Percentiles rank a stretch among this genome's conserved stretches.
These are phyloP conservation scores for Apophysomyces ossiformis DNA, from an alignment of 371 early-diverging fungal genomes.

Conservation along the genomic window DNA sequence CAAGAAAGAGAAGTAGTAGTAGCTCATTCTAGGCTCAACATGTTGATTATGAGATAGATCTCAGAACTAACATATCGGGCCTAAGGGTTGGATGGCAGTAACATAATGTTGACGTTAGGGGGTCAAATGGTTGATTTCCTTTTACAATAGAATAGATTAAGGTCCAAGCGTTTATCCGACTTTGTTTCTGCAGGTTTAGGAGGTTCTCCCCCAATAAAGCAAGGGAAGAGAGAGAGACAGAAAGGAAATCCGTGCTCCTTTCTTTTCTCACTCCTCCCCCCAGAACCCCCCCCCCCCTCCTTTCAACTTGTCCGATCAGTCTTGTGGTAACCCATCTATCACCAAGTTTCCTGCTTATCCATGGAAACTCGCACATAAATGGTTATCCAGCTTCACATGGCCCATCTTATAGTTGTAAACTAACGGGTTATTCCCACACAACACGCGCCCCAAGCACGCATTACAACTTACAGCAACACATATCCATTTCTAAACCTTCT, in stretches of 20 bases:
- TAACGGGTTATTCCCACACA: constrained; percentile 11
- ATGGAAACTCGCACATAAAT: background rate
- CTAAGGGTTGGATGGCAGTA: constrained; percentile 5
- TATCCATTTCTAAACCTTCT: too few relatives aligned
- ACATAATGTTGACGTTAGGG: constrained; percentile 9
- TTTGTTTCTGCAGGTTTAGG: background rate
- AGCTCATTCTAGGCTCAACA: constrained; percentile 1
- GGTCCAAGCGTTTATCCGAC: constrained; percentile 11
- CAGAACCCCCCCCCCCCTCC: background rate
- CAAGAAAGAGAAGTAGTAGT: background rate
- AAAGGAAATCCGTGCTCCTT: constrained; percentile 6
- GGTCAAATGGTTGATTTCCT: background rate
- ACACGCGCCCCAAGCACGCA: background rate
- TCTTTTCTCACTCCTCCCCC: background rate
- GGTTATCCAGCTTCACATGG: constrained; percentile 1
- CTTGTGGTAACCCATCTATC: background rate
- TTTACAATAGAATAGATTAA: background rate
- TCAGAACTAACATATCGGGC: constrained; percentile 1
- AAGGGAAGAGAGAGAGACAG: background rate
- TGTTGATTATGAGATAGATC: background rate
- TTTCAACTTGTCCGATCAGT: background rate
- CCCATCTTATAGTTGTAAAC: background rate
- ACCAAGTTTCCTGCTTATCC: background rate
- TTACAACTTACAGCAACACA: too few relatives aligned
- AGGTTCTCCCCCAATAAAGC: background rate